phyloP scores from a whole-genome alignment of 345 rosid species.

The Aethionema arabicum region DNA sequence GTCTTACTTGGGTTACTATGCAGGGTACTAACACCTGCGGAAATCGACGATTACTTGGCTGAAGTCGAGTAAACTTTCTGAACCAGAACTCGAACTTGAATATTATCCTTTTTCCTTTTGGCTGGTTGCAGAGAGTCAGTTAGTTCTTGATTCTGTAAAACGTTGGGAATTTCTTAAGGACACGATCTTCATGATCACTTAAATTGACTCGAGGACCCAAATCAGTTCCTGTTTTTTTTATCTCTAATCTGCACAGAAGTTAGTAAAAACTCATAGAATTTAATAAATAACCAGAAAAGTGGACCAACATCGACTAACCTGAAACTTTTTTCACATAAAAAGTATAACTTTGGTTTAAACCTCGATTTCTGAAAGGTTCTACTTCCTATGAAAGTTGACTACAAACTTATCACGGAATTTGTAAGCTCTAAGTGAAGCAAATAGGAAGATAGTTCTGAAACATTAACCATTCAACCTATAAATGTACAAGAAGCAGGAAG shows the following conservation, averaged over 20 bases:
- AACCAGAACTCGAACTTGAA: background rate
- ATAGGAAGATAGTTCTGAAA: slow-evolving; percentile 1
- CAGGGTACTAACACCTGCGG: slow-evolving; percentile 84
- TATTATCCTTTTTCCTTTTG: background rate
- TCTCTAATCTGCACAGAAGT: background rate
- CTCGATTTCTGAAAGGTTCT: background rate
- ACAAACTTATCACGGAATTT: background rate
- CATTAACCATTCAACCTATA: slow-evolving; percentile 4
- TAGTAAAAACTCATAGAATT: background rate
- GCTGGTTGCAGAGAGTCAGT: slow-evolving; percentile 1
- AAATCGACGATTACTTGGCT: slow-evolving; percentile 58
- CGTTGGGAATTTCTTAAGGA: slow-evolving; percentile 13
- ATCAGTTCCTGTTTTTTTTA: background rate
- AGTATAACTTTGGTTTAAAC: background rate
- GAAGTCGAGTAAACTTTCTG: slow-evolving; percentile 48
- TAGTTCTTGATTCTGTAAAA: slow-evolving; percentile 22
- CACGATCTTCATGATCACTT: no score
- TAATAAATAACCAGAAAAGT: no score
- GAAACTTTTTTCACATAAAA: background rate
- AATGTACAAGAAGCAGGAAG: slow-evolving; percentile 13
- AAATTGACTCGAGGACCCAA: background rate
- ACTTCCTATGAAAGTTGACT: background rate
- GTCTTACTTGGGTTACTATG: slow-evolving; percentile 19
- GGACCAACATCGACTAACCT: background rate
- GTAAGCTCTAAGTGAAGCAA: background rate